These are phyloP conservation scores for Bertia moriformis DNA, from an alignment of 2,329 filamentous ascomycete species.

Conservation along the genomic window DNA sequence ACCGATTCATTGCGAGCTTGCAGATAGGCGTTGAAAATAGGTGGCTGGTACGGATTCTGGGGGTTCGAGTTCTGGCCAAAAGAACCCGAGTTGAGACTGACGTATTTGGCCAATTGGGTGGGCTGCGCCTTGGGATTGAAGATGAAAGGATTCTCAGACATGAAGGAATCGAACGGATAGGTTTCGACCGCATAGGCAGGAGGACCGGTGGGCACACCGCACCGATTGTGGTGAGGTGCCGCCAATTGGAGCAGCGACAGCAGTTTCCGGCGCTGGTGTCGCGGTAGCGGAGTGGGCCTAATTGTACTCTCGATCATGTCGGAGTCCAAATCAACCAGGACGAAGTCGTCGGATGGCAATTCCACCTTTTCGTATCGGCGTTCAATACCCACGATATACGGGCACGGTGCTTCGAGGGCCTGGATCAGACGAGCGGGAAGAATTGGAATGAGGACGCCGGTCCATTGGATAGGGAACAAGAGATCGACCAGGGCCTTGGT, in stretches of 20 bases:
- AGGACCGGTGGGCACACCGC: conserved; percentile 73
- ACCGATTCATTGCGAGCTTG: conserved; percentile 33
- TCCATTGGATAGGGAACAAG: conserved; percentile 83
- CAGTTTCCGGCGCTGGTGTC: conserved; percentile 80
- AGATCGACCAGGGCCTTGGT: conserved; percentile 75
- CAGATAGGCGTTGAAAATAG: conserved; percentile 77
- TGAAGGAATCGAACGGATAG: conserved; percentile 79
- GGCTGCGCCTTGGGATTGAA: conserved; percentile 60
- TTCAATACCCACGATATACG: conserved; percentile 93
- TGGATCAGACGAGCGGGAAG: conserved; percentile 77
- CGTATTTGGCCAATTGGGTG: conserved; percentile 70
- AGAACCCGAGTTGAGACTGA: conserved; percentile 73
- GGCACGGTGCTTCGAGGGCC: conserved; percentile 84
- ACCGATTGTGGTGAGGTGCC: conserved; percentile 77
- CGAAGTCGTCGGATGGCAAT: conserved; percentile 87
- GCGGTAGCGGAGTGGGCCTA: conserved; percentile 64
- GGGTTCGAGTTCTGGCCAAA: conserved; percentile 57
- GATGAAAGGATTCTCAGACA: conserved; percentile 68
- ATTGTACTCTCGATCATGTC: conserved; percentile 77
- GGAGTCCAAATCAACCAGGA: conserved; percentile 82
- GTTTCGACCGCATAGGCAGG: conserved; percentile 87
- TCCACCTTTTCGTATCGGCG: conserved; percentile 74
- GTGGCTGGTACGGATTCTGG: conserved; percentile 31
- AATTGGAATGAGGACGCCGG: conserved; percentile 84
- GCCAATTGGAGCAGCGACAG: conserved; percentile 76